Percentiles rank a stretch among this genome's conserved stretches.
Conservation (phyloP, 129 eudicot species). For the Apium graveolens region DNA sequence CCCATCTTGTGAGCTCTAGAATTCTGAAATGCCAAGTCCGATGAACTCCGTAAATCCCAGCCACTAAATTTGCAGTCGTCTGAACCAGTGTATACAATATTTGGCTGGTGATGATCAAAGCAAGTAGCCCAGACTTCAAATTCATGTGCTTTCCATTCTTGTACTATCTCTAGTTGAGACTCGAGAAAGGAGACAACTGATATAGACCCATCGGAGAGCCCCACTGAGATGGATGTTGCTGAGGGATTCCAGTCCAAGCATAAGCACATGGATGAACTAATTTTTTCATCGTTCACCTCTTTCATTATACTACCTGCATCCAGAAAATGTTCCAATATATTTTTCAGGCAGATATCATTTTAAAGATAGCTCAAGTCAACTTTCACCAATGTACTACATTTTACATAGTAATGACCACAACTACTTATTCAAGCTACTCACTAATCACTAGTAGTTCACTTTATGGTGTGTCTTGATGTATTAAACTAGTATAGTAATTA, state of each 20-base stretch:
- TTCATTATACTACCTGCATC: conserved; percentile 28
- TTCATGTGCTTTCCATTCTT: conserved; percentile 83
- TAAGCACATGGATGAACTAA: conserved; percentile 61
- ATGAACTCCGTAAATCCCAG: conserved; percentile 76
- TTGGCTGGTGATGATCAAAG: conserved; percentile 72
- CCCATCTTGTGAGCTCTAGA: conserved; percentile 17
- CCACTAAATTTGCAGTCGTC: conserved; percentile 88
- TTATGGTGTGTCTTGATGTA: neutral
- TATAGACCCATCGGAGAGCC: conserved; percentile 51
- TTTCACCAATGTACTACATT: neutral
- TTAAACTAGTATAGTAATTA: neutral
- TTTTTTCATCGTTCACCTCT: conserved; percentile 20
- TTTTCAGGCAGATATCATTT: neutral
- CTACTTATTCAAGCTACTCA: neutral
- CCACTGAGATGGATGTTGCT: conserved; percentile 45
- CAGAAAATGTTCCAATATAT: neutral
- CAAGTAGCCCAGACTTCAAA: conserved; percentile 78
- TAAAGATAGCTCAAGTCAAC: neutral
- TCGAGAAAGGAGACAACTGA: conserved; percentile 42
- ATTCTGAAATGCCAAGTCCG: conserved; percentile 58
- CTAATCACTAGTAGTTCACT: neutral
- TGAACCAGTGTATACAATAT: conserved; percentile 67
- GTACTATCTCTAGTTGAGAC: conserved; percentile 27
- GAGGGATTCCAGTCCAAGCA: conserved; percentile 52
- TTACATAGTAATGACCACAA: neutral